Conservation (phyloP, 345 rosid species). For the Sonneratia alba region DNA sequence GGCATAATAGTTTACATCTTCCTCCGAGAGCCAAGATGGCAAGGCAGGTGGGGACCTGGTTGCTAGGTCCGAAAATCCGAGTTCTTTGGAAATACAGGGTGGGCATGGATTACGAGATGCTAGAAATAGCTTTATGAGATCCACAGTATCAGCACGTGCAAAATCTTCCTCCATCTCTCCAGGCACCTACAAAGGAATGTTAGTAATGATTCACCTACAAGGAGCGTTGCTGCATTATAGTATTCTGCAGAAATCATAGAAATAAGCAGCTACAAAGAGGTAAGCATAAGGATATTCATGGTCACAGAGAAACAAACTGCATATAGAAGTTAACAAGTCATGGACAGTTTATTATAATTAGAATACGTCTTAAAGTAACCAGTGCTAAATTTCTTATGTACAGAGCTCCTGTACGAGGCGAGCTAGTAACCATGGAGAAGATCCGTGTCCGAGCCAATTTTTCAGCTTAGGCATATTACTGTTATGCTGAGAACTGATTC, state of each 20-base stretch:
- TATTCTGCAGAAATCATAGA: too few species aligned
- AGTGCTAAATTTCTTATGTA: too few species aligned
- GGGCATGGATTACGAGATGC: constrained; percentile 33
- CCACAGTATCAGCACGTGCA: constrained; percentile 46
- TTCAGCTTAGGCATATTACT: neutral
- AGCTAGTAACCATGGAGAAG: neutral
- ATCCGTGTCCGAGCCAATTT: neutral
- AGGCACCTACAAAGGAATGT: constrained; percentile 35
- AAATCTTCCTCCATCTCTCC: constrained; percentile 69
- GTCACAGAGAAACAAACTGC: too few species aligned
- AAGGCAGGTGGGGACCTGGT: constrained; percentile 27
- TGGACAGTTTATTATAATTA: neutral
- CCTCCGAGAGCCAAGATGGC: constrained; percentile 68
- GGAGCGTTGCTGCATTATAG: constrained; percentile 5
- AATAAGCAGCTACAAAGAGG: too few species aligned
- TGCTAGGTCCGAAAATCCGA: constrained; percentile 46
- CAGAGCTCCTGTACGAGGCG: neutral
- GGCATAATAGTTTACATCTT: constrained; percentile 52
- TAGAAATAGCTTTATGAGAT: constrained; percentile 34
- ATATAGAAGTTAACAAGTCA: neutral
- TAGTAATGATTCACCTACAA: constrained; percentile 17
- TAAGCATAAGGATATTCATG: too few species aligned
- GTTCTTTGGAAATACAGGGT: constrained; percentile 44
- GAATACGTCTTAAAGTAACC: neutral
- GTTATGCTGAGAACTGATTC: neutral